Base-by-base conservation (phyloP, 129 eudicot species). In the Flaveria trinervia region DNA sequence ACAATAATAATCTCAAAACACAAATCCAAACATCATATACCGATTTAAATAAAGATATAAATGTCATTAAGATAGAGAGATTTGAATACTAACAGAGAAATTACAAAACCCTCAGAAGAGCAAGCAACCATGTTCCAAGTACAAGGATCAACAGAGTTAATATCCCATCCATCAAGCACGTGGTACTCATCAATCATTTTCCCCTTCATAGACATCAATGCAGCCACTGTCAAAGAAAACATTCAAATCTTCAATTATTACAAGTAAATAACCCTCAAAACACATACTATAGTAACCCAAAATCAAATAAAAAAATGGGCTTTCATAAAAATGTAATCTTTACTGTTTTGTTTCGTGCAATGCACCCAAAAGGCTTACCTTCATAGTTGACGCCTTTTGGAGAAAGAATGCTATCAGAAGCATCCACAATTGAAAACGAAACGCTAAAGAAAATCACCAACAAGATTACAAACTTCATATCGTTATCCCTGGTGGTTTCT, bases 111-210 rank as follows among this genome's bases (percentile, higher is more conserved):
- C 83, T 94, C 96, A 17, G 83, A 49, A 50, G 97, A 89, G 80
- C 98, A 94, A 69, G 83, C 98, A 72, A 94, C 96, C 93, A 94
- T 89, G 83, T 89, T 84, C 98, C 98, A 94, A 69, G 98, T 94
- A 87, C 98, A 94, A 76, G 98, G 98, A 86, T 94, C 98, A 74
- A 94, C 98, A 77, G 98, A 94, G 60, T 94, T 94, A 1, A 94
- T 91, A 75, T 94, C 98, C 98, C 98, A 94, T 44, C 96, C 98
- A 81, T 87, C 88, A 76, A 94, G 90, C 71, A 94, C 97, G 81
- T 86, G 96, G 23, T 89, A 81, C 61, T 81, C 92, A 81, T 94
- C 97, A 57, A 64, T 83, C 97, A 94, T 86, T 79, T 86, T 86
- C 12, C 61, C 86, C 90, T 94, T 91, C 83, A 94, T 62, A 71